Conservation (phyloP, 495 filamentous ascomycete species). For the Talaromyces borbonicus region DNA sequence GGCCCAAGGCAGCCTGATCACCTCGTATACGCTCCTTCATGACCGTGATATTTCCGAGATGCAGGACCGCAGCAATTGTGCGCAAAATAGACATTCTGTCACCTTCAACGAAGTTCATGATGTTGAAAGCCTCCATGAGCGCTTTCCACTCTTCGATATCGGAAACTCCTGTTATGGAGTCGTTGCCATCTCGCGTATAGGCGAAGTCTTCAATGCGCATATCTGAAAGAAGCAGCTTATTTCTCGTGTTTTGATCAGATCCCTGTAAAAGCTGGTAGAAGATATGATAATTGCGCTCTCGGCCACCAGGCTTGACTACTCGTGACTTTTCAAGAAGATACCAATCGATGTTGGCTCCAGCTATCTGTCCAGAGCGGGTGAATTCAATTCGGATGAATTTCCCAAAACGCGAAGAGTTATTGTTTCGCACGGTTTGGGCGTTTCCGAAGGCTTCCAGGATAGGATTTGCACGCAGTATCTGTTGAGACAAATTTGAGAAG, state of each 20-base stretch:
- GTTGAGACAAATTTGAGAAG: conserved; percentile 85
- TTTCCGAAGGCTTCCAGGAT: conserved; percentile 98
- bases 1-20: conserved; percentile 77
- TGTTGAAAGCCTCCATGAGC: conserved; percentile 81
- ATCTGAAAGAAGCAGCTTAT: conserved; percentile 63
- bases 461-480: conserved; percentile 92
- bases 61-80: conserved; percentile 83
- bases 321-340: conserved; percentile 95
- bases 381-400: conserved; percentile 99
- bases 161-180: conserved; percentile 81
- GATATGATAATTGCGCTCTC: conserved; percentile 93
- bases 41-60: conserved; percentile 85
- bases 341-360: conserved; percentile 96
- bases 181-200: conserved; percentile 85
- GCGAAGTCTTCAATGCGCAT: conserved; percentile 75
- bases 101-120: conserved; percentile 88
- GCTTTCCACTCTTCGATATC: conserved; percentile 85
- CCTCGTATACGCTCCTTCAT: conserved; percentile 79
- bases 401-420: conserved; percentile 97
- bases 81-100: conserved; percentile 77
- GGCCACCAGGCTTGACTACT: conserved; percentile 75
- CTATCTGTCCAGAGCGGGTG: conserved; percentile 80
- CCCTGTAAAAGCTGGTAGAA: conserved; percentile 94
- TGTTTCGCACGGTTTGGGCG: conserved; percentile 93
- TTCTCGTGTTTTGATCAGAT: conserved; percentile 60